Evolutionary conservation across 2,329 filamentous ascomycete genomes (phyloP).

Genomic region (Periconia macrospinosa): DNA sequence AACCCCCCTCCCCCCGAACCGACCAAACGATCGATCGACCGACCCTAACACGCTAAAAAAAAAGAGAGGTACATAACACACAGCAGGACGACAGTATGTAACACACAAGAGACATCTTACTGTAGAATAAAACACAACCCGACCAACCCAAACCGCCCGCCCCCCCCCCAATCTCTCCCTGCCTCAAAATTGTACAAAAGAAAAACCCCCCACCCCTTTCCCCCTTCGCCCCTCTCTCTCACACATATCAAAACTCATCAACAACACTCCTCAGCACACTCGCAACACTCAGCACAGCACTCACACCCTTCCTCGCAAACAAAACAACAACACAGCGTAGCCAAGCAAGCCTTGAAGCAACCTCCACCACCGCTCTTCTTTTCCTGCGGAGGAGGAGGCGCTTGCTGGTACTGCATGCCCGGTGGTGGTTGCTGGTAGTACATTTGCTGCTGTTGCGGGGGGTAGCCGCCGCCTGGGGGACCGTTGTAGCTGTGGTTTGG

Average conservation of each 20-base stretch:
- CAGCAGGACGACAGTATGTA: too few species aligned
- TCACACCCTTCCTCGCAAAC: conserved; percentile 66
- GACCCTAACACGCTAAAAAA: too few species aligned
- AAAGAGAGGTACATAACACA: too few species aligned
- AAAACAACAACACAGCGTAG: conserved; percentile 62
- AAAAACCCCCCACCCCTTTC: neutral
- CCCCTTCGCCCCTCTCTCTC: too few species aligned
- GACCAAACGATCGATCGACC: too few species aligned
- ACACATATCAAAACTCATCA: conserved; percentile 5
- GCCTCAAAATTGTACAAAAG: too few species aligned
- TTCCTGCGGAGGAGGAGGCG: conserved; percentile 49
- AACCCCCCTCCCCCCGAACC: too few species aligned
- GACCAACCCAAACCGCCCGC: neutral
- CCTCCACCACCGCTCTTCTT: conserved; percentile 50
- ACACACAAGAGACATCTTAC: too few species aligned
- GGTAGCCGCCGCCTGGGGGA: conserved; percentile 18
- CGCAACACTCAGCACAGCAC: conserved; percentile 65
- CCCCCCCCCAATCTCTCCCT: neutral
- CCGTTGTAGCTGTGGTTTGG: conserved; percentile 23
- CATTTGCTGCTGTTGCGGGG: conserved; percentile 31
- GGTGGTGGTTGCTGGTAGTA: conserved; percentile 38
- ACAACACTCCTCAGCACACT: conserved; percentile 39
- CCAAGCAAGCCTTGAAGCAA: conserved; percentile 35
- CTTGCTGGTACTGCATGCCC: conserved; percentile 55
- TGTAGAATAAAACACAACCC: too few species aligned